Evolutionary conservation across 78 protist species (phyloP).

Genomic region (Diacronema lutheri): DNA sequence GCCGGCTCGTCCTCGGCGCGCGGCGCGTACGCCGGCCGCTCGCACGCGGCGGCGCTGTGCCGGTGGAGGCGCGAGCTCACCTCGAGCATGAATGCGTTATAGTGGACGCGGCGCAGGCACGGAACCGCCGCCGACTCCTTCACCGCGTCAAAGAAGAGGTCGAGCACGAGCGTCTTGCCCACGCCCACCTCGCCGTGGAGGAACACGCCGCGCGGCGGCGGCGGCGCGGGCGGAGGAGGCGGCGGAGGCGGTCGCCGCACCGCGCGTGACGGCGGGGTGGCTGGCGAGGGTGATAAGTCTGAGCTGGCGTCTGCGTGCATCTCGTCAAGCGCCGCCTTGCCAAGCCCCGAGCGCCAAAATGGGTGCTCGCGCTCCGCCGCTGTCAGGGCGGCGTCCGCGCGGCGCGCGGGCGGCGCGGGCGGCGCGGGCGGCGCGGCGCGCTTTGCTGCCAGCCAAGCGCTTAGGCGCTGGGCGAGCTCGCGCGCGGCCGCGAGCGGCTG

Average conservation of each 20-base stretch:
- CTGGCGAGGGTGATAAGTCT: too few species aligned
- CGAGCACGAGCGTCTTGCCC: conserved; percentile 91
- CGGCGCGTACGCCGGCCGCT: too few species aligned
- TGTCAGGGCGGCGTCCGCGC: not conserved
- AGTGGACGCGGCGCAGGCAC: not conserved
- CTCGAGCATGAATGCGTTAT: conserved; percentile 4
- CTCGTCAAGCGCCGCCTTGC: not conserved
- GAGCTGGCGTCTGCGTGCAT: too few species aligned
- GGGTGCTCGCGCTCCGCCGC: not conserved
- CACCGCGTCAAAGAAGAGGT: conserved; percentile 65
- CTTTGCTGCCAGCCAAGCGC: too few species aligned
- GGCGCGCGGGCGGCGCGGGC: too few species aligned
- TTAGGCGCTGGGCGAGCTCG: too few species aligned
- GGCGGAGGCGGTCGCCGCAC: too few species aligned
- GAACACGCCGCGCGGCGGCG: conserved; percentile 72
- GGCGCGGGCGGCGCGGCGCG: too few species aligned
- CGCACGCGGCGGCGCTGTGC: not conserved
- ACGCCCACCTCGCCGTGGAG: conserved; percentile 85
- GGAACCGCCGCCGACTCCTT: too few species aligned
- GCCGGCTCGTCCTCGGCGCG: too few species aligned
- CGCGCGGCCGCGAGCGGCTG: too few species aligned
- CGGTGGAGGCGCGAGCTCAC: not conserved
- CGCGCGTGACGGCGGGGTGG: too few species aligned
- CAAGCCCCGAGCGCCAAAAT: not conserved
- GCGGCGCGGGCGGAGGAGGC: not conserved